Conservation (phyloP, 2,329 filamentous ascomycete species). For the Rhinocladiella similis region DNA sequence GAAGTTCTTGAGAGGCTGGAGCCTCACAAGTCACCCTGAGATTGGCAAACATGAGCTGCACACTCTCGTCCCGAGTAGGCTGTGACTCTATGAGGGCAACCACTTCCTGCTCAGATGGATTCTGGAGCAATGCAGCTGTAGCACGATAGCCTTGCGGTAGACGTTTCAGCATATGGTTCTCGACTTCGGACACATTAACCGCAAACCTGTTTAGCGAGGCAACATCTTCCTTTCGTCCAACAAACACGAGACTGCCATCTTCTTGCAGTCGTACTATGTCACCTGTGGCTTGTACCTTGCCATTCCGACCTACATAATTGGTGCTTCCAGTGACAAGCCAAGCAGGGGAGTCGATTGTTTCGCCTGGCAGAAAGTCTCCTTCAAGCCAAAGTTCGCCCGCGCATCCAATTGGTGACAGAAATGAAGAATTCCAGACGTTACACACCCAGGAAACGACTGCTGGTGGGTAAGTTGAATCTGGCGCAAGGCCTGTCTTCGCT, state of each 20-base stretch:
- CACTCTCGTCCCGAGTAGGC: constrained; percentile 27
- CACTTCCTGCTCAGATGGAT: constrained; percentile 9
- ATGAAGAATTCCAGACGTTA: constrained; percentile 41
- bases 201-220: constrained; percentile 39
- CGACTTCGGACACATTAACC: constrained; percentile 43
- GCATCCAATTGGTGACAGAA: constrained; percentile 34
- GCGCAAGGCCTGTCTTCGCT: not conserved
- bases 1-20: constrained; percentile 19
- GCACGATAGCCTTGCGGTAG: constrained; percentile 36
- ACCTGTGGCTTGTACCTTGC: constrained; percentile 34
- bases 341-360: constrained; percentile 32
- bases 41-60: constrained; percentile 32
- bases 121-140: constrained; percentile 30
- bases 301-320: constrained; percentile 32
- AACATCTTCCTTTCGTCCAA: constrained; percentile 38
- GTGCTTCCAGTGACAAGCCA: constrained; percentile 40
- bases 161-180: constrained; percentile 38
- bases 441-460: constrained; percentile 44
- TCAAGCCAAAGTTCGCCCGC: constrained; percentile 45
- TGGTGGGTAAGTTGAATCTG: constrained; percentile 36
- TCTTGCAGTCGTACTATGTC: constrained; percentile 35
- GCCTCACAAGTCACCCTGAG: constrained; percentile 29
- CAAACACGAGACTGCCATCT: constrained; percentile 32
- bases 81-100: constrained; percentile 39
- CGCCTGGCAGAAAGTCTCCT: constrained; percentile 34